Conservation (phyloP, 768 basidiomycete genomes). For the Kwoniella europaea region DNA sequence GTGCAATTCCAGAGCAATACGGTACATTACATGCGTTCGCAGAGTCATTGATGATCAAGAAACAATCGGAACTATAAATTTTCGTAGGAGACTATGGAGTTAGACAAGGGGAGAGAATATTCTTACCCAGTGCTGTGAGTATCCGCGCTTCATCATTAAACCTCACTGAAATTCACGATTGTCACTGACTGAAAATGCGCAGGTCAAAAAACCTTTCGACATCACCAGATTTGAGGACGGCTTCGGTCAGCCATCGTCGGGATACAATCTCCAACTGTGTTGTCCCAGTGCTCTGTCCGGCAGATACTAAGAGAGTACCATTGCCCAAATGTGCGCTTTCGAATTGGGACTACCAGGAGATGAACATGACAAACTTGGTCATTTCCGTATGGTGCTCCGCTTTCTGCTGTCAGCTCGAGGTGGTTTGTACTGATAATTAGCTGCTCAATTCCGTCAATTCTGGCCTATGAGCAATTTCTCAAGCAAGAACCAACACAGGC, state of each 20-base stretch:
- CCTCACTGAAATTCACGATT: too few species aligned
- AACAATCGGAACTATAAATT: background rate
- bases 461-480: background rate
- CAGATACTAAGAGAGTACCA: too few species aligned
- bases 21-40: too few species aligned
- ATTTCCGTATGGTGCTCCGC: background rate
- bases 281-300: background rate
- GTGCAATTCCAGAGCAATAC: background rate
- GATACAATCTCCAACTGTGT: too few species aligned
- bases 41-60: too few species aligned
- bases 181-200: too few species aligned
- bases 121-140: background rate
- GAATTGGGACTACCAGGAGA: background rate
- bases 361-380: background rate
- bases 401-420: too few species aligned
- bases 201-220: too few species aligned
- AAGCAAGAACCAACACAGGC: background rate
- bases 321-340: background rate
- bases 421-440: too few species aligned
- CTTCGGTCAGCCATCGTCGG: too few species aligned
- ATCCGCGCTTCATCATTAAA: background rate
- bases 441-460: background rate
- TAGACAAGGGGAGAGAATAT: background rate
- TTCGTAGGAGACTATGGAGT: background rate
- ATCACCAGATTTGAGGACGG: too few species aligned